Evolutionary conservation across 2,329 filamentous ascomycete genomes (phyloP).

Genomic region (Pezicula neosporulosa): DNA sequence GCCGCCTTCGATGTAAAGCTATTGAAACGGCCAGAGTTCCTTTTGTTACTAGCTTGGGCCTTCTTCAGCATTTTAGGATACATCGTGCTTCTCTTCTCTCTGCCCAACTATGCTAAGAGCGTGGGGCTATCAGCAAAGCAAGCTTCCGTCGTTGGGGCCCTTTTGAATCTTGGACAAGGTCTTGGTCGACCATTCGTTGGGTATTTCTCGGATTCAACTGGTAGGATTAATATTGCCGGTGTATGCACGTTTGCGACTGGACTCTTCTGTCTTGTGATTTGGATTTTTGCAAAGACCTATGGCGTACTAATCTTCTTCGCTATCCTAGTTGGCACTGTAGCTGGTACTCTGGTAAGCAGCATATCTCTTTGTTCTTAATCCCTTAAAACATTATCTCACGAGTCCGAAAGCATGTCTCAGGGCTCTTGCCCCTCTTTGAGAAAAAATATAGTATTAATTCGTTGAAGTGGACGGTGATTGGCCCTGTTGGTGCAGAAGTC

Average conservation of each 20-base stretch:
- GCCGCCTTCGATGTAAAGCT: constrained; percentile 62
- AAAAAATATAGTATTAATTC: no score
- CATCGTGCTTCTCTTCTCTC: constrained; percentile 71
- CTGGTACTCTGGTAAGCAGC: constrained; percentile 68
- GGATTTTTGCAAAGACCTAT: constrained; percentile 64
- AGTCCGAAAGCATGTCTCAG: no score
- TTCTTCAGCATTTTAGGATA: constrained; percentile 73
- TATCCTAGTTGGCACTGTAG: constrained; percentile 61
- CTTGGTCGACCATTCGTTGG: constrained; percentile 71
- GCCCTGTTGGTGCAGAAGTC: constrained; percentile 69
- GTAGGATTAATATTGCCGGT: constrained; percentile 70
- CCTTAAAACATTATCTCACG: no score
- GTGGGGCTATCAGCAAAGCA: constrained; percentile 66
- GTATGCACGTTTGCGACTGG: constrained; percentile 61
- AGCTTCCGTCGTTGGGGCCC: constrained; percentile 67
- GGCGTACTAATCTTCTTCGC: constrained; percentile 70
- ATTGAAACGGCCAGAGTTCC: constrained; percentile 59
- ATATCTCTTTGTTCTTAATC: no score
- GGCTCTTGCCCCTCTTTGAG: no score
- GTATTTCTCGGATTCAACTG: constrained; percentile 65
- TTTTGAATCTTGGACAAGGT: constrained; percentile 63
- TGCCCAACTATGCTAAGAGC: constrained; percentile 68
- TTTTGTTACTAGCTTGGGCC: constrained; percentile 63
- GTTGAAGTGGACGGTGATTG: constrained; percentile 69
- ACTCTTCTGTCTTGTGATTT: constrained; percentile 65